These are phyloP conservation scores for Phragmites australis DNA, from an alignment of 176 grass and related monocot genomes.

Conservation along the genomic window DNA sequence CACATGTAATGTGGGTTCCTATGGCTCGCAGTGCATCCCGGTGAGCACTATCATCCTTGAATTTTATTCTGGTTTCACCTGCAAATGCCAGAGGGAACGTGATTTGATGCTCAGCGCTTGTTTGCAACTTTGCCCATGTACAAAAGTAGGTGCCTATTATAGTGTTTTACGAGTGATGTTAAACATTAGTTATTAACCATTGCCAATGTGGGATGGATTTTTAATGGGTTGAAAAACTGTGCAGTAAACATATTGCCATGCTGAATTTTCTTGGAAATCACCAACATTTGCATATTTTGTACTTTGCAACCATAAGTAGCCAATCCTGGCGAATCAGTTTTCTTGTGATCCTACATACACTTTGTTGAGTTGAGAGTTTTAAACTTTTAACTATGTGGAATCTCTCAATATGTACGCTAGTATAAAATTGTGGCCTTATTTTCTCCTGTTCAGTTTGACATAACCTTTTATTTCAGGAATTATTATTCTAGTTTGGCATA, in stretches of 20 bases:
- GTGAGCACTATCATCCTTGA: slow-evolving; percentile 42
- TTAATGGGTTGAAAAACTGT: not conserved
- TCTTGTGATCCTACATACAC: not conserved
- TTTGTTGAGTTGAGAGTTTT: not conserved
- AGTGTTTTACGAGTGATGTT: not conserved
- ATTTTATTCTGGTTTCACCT: slow-evolving; percentile 11
- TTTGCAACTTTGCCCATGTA: not conserved
- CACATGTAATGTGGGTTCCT: slow-evolving; percentile 64
- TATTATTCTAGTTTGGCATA: slow-evolving; percentile 47
- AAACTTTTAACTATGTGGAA: not conserved
- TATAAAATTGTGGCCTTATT: not conserved
- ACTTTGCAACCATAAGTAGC: slow-evolving; percentile 2
- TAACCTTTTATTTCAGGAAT: slow-evolving; percentile 44
- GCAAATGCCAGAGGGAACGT: slow-evolving; percentile 4
- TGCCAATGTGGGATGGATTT: not conserved
- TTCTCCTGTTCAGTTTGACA: not conserved
- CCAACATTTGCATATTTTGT: not conserved
- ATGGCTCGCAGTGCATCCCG: slow-evolving; percentile 53
- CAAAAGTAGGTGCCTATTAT: not conserved
- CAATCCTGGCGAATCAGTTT: not conserved
- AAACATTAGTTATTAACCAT: not conserved
- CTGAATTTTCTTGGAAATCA: slow-evolving; percentile 26
- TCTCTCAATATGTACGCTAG: not conserved
- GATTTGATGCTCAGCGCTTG: not conserved
- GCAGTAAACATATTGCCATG: not conserved